Evolutionary conservation across 2,329 filamentous ascomycete genomes (phyloP).

Genomic region (Neonectria magnoliae): DNA sequence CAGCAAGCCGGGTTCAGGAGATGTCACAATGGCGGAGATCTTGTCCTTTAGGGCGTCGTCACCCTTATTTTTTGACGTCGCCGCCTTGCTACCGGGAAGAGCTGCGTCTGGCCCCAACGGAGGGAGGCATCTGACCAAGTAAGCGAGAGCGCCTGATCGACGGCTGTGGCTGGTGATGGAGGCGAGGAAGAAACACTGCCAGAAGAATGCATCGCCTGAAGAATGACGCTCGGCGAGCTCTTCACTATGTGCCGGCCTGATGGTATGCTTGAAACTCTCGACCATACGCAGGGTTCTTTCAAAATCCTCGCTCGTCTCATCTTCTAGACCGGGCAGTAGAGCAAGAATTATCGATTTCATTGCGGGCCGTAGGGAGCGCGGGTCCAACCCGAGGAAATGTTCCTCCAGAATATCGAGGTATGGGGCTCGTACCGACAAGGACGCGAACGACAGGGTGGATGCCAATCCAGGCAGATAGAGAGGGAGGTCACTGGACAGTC

Average conservation of each 20-base stretch:
- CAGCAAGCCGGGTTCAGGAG: constrained; percentile 90
- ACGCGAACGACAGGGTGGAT: constrained; percentile 92
- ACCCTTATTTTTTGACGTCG: constrained; percentile 21
- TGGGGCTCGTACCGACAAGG: constrained; percentile 85
- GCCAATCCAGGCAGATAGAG: constrained; percentile 91
- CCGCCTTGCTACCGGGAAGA: constrained; percentile 20
- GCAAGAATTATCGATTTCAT: constrained; percentile 90
- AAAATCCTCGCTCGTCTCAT: constrained; percentile 97
- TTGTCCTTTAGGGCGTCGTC: constrained; percentile 55
- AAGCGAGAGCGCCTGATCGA: constrained; percentile 87
- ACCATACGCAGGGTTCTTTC: constrained; percentile 84
- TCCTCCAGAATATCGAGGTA: constrained; percentile 87
- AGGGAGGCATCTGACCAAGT: constrained; percentile 82
- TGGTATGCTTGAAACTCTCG: constrained; percentile 77
- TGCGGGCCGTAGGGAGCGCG: constrained; percentile 80
- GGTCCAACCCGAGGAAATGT: constrained; percentile 78
- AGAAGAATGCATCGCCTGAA: constrained; percentile 87
- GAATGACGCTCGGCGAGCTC: constrained; percentile 63
- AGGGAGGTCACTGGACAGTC: constrained; percentile 81
- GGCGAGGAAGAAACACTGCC: constrained; percentile 96
- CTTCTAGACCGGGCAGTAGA: constrained; percentile 90
- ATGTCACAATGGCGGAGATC: constrained; percentile 74
- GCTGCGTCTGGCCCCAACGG: constrained; percentile 36
- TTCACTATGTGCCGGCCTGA: constrained; percentile 65
- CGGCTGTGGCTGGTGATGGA: constrained; percentile 89